These are phyloP conservation scores for Biscogniauxia mediterranea DNA, from an alignment of 2,329 filamentous ascomycete genomes.

Conservation along the genomic window DNA sequence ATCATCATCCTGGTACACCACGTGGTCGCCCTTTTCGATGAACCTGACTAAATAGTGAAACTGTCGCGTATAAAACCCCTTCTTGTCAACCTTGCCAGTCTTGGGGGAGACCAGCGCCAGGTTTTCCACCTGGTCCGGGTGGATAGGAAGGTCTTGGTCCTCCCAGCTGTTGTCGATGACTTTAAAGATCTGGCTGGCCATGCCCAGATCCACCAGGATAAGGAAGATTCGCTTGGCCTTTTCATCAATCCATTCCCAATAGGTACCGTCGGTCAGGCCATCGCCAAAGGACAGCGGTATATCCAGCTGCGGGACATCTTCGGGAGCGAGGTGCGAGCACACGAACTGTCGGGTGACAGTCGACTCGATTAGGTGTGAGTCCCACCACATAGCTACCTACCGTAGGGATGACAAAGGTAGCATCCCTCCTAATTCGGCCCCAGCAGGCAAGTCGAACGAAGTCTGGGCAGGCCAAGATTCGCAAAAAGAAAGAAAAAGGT, in stretches of 20 bases:
- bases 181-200: slow-evolving; percentile 72
- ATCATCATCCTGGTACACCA: slow-evolving; percentile 65
- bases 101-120: slow-evolving; percentile 58
- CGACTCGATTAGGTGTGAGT: slow-evolving; percentile 64
- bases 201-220: slow-evolving; percentile 66
- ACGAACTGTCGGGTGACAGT: slow-evolving; percentile 70
- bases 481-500: slow-evolving; percentile 15
- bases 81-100: slow-evolving; percentile 63
- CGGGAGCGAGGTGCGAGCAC: slow-evolving; percentile 59
- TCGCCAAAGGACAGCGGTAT: slow-evolving; percentile 65
- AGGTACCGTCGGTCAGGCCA: slow-evolving; percentile 68
- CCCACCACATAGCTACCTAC: slow-evolving; percentile 62
- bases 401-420: slow-evolving; percentile 22
- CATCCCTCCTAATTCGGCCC: slow-evolving; percentile 25
- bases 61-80: slow-evolving; percentile 65
- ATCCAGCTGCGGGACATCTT: slow-evolving; percentile 62
- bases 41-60: slow-evolving; percentile 68
- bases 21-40: slow-evolving; percentile 58
- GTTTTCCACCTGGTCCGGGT: slow-evolving; percentile 62
- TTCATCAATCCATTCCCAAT: slow-evolving; percentile 73
- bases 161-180: slow-evolving; percentile 76
- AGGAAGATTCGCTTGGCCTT: slow-evolving; percentile 70
- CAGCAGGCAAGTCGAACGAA: slow-evolving; percentile 13
- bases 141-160: slow-evolving; percentile 70
- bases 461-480: slow-evolving; percentile 12